Evolutionary conservation across 2,329 filamentous ascomycete genomes (phyloP).

Genomic region (Neofusicoccum sp.): DNA sequence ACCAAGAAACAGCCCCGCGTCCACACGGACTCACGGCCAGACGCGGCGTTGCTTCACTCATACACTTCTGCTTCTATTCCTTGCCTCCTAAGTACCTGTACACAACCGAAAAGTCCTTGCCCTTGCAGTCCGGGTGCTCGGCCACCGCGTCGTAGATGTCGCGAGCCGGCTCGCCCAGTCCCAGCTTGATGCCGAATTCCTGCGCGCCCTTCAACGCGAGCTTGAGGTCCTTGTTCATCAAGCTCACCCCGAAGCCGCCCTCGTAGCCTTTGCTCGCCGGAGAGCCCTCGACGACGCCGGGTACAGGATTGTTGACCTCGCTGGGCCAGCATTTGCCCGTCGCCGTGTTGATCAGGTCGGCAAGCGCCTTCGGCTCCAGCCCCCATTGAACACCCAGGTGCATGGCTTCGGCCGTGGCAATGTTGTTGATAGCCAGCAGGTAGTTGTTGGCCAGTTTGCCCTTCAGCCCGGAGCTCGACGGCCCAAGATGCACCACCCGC

Average conservation of each 20-base stretch:
- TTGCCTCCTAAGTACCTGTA: conserved; percentile 51
- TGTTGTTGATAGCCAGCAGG: conserved; percentile 89
- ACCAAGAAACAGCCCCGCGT: not conserved
- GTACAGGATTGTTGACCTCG: conserved; percentile 92
- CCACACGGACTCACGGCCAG: not conserved
- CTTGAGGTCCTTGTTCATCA: conserved; percentile 52
- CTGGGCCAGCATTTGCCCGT: conserved; percentile 96
- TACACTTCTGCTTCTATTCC: conserved; percentile 29
- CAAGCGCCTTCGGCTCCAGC: conserved; percentile 65
- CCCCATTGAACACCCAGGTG: conserved; percentile 64
- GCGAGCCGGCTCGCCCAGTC: conserved; percentile 46
- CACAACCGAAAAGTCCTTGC: conserved; percentile 52
- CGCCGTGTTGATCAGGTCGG: conserved; percentile 85
- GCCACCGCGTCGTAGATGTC: conserved; percentile 48
- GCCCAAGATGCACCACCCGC: conserved; percentile 80
- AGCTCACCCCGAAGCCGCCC: conserved; percentile 49
- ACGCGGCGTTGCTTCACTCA: not conserved
- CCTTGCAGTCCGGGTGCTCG: conserved; percentile 44
- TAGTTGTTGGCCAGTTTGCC: conserved; percentile 98
- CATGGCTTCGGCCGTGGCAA: conserved; percentile 66
- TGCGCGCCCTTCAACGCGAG: conserved; percentile 48
- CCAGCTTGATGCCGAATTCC: conserved; percentile 44
- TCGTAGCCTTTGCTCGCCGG: conserved; percentile 72
- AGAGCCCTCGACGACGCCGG: conserved; percentile 73
- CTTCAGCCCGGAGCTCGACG: conserved; percentile 79